Conservation (phyloP, 805 yeast species). For the Saccharomyces paradoxus region DNA sequence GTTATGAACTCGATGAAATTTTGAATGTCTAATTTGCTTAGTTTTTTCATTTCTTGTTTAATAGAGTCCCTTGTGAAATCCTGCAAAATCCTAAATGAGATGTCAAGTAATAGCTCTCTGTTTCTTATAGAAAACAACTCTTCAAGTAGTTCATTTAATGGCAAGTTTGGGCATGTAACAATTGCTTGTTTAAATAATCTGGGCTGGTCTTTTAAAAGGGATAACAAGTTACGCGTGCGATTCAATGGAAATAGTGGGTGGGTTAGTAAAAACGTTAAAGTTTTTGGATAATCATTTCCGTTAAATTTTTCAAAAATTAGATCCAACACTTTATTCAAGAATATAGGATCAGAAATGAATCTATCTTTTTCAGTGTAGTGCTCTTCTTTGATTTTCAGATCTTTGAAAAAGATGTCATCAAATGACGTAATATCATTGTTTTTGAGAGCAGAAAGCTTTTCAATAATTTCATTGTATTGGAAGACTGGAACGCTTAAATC, state of each 20-base stretch:
- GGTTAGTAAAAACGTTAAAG: conserved; percentile 67
- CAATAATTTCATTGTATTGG: conserved; percentile 21
- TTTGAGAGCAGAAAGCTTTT: conserved; percentile 15
- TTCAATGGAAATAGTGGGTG: conserved; percentile 77
- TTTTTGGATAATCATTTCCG: conserved; percentile 39
- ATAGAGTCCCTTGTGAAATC: conserved; percentile 58
- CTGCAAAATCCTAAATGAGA: conserved; percentile 54
- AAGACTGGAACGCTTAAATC: conserved; percentile 8
- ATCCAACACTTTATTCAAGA: conserved; percentile 40
- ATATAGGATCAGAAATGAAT: conserved; percentile 46
- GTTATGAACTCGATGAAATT: conserved; percentile 30
- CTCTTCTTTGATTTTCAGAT: conserved; percentile 32
- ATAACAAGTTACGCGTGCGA: conserved; percentile 47
- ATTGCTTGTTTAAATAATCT: conserved; percentile 74
- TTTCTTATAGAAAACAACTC: conserved; percentile 51
- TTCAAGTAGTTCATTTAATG: conserved; percentile 52
- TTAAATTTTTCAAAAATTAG: conserved; percentile 33
- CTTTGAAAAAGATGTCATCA: conserved; percentile 27
- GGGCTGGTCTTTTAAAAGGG: conserved; percentile 45
- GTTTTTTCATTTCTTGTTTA: conserved; percentile 36
- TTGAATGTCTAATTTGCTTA: conserved; percentile 27
- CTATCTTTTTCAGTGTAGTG: conserved; percentile 62
- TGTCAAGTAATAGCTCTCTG: conserved; percentile 59
- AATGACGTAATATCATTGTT: conserved; percentile 20
- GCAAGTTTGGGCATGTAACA: conserved; percentile 64